Evolutionary conservation across 163 green algal species (phyloP).

Genomic region (Smithsoniella earleae): DNA sequence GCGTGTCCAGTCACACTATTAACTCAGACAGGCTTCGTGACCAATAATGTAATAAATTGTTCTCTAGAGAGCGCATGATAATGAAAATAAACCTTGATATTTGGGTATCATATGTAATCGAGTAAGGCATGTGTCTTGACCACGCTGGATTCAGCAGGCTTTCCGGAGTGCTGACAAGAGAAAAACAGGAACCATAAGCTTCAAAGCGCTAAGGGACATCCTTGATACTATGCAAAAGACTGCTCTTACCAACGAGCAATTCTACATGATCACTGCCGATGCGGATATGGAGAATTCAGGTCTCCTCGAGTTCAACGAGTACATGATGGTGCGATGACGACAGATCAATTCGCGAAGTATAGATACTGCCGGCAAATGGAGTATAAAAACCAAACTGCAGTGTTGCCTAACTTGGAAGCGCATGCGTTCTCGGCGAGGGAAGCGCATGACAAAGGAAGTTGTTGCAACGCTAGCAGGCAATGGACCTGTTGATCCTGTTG

Average conservation of each 20-base stretch:
- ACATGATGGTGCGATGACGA: not conserved
- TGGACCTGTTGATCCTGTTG: not conserved
- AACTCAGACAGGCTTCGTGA: no score
- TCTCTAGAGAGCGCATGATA: no score
- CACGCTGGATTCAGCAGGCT: no score
- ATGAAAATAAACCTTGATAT: no score
- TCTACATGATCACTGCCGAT: conserved; percentile 29
- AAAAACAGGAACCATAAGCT: conserved; percentile 11
- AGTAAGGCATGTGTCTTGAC: no score
- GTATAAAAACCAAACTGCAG: no score
- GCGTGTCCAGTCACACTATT: no score
- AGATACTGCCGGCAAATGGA: no score
- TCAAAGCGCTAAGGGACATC: conserved; percentile 21
- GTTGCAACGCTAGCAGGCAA: not conserved
- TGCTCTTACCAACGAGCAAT: conserved; percentile 22
- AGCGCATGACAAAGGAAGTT: conserved; percentile 24
- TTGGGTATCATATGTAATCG: no score
- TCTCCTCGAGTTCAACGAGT: conserved; percentile 21
- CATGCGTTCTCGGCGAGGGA: not conserved
- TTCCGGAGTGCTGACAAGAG: conserved; percentile 4
- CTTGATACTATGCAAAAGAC: conserved; percentile 1
- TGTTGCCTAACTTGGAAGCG: conserved; percentile 3
- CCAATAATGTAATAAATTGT: no score
- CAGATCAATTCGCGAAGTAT: no score
- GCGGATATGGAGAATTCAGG: conserved; percentile 7